Evolutionary conservation across 106 monocot genomes (phyloP).

Genomic region (Dendrobium huoshanense): DNA sequence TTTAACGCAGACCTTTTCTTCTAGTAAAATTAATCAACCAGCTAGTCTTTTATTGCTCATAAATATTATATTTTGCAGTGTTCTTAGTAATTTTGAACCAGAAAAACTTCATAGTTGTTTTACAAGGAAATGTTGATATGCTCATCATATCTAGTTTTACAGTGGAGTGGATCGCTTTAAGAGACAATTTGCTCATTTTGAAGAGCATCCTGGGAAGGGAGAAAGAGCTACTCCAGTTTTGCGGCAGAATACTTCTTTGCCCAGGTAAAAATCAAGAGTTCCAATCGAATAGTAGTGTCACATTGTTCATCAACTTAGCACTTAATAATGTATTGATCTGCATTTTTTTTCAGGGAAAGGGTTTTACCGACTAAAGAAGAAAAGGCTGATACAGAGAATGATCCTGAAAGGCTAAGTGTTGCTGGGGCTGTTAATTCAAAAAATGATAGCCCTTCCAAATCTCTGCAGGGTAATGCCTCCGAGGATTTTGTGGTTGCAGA

Average conservation of each 20-base stretch:
- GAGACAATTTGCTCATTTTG: conserved; percentile 88
- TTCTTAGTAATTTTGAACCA: neutral
- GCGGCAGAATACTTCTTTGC: conserved; percentile 70
- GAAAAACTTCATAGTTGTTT: neutral
- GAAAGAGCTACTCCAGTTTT: conserved; percentile 58
- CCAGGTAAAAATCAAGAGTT: conserved; percentile 41
- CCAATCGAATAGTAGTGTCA: neutral
- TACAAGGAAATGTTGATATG: neutral
- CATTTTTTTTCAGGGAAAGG: conserved; percentile 43
- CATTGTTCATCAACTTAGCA: neutral
- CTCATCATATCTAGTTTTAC: neutral
- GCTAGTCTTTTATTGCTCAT: neutral
- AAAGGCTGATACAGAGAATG: conserved; percentile 18
- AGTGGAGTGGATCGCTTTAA: conserved; percentile 95
- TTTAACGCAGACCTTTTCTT: neutral
- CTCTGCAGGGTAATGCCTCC: conserved; percentile 28
- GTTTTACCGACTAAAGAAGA: conserved; percentile 45
- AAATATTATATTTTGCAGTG: neutral
- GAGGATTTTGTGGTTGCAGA: conserved; percentile 20
- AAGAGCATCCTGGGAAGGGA: conserved; percentile 70
- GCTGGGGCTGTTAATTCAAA: conserved; percentile 16
- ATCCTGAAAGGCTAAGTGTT: conserved; percentile 23
- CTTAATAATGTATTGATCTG: neutral
- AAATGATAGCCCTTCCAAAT: conserved; percentile 24
- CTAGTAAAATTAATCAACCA: neutral